These are phyloP conservation scores for Colletotrichum melonis DNA, from an alignment of 2,329 filamentous ascomycete genomes.

Conservation along the genomic window DNA sequence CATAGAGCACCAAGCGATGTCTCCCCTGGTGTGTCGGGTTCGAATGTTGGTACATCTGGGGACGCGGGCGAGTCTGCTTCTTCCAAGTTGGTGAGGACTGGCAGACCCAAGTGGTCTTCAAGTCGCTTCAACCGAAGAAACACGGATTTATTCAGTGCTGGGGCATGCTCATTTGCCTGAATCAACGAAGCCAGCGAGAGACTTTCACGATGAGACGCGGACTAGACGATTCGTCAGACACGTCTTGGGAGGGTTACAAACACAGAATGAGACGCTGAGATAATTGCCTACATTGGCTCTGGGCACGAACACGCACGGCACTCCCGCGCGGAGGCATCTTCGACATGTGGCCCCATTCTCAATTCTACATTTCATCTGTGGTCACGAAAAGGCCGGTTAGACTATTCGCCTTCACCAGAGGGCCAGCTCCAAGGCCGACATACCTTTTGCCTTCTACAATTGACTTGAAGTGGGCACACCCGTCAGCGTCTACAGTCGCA, in stretches of 20 bases:
- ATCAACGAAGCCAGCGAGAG: slow-evolving; percentile 30
- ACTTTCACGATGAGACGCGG: slow-evolving; percentile 33
- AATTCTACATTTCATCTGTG: slow-evolving; percentile 50
- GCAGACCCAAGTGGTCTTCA: slow-evolving; percentile 42
- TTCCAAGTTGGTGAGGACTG: slow-evolving; percentile 34
- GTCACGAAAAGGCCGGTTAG: neutral
- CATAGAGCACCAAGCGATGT: slow-evolving; percentile 41
- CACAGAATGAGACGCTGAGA: neutral
- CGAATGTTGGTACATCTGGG: neutral
- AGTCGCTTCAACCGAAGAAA: slow-evolving; percentile 40
- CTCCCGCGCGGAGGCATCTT: slow-evolving; percentile 46
- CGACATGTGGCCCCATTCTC: slow-evolving; percentile 47
- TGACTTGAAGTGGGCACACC: slow-evolving; percentile 37
- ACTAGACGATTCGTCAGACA: slow-evolving; percentile 15
- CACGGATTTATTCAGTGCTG: slow-evolving; percentile 36
- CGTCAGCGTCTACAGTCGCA: slow-evolving; percentile 19
- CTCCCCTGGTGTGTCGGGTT: slow-evolving; percentile 20
- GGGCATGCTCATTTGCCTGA: slow-evolving; percentile 30
- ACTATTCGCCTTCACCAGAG: neutral
- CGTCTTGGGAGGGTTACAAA: neutral
- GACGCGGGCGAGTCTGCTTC: slow-evolving; percentile 26
- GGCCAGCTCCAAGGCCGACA: neutral
- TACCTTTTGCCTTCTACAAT: slow-evolving; percentile 43
- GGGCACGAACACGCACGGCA: slow-evolving; percentile 53
- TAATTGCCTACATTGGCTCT: slow-evolving; percentile 49